Evolutionary conservation across 2,329 filamentous ascomycete species (phyloP).

Genomic region (Paramyrothecium sp.): DNA sequence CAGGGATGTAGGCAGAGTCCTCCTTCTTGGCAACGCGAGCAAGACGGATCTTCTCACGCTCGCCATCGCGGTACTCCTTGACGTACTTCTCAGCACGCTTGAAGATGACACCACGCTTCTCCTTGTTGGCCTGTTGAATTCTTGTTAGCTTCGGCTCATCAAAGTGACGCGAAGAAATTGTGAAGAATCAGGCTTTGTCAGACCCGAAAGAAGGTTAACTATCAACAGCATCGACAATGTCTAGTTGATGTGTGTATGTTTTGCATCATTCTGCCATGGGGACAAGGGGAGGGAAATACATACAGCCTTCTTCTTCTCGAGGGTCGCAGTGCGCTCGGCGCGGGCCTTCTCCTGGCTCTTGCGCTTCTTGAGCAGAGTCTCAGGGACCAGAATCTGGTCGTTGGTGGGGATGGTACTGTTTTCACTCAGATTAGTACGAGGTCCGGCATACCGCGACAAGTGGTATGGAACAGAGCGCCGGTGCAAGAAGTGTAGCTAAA

Average conservation of each 20-base stretch:
- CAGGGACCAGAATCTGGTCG: slow-evolving; percentile 94
- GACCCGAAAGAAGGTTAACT: slow-evolving; percentile 99
- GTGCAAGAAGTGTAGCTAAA: slow-evolving; percentile 90
- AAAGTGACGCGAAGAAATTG: slow-evolving; percentile 12
- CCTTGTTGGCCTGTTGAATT: slow-evolving; percentile 82
- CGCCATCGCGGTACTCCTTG: slow-evolving; percentile 97
- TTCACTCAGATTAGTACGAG: slow-evolving; percentile 74
- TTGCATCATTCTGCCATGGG: slow-evolving; percentile 73
- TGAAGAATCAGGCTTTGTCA: slow-evolving; percentile 55
- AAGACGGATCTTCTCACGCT: slow-evolving; percentile 98
- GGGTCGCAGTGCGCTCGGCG: slow-evolving; percentile 77
- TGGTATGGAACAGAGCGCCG: slow-evolving; percentile 69
- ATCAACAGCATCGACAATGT: slow-evolving; percentile 96
- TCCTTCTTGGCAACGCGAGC: slow-evolving; percentile 85
- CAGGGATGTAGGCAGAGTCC: slow-evolving; percentile 91
- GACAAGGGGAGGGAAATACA: slow-evolving; percentile 43
- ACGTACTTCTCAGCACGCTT: slow-evolving; percentile 99
- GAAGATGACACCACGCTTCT: slow-evolving; percentile 99
- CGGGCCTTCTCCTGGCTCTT: slow-evolving; percentile 99
- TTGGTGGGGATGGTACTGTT: slow-evolving; percentile 85
- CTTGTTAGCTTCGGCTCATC: slow-evolving; percentile 33
- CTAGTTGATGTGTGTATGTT: slow-evolving; percentile 88
- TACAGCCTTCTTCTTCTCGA: slow-evolving; percentile 89
- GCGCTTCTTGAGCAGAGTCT: slow-evolving; percentile 99
- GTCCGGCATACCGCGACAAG: slow-evolving; percentile 55